Conservation (phyloP, 805 yeast genomes). For the Saturnispora hagleri region DNA sequence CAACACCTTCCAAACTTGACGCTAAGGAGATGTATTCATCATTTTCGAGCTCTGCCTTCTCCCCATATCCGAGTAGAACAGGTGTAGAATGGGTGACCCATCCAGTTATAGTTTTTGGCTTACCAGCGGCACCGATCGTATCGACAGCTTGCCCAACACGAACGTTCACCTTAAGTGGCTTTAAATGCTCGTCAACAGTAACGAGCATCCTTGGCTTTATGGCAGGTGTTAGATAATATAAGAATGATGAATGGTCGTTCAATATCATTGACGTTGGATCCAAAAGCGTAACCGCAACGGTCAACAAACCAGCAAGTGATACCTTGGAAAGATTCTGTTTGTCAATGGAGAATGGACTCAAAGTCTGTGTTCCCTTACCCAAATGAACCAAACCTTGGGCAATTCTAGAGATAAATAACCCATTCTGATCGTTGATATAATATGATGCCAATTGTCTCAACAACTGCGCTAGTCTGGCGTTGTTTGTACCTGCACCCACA, state of each 20-base stretch:
- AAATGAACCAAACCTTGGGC: conserved; percentile 92
- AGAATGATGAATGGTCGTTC: conserved; percentile 64
- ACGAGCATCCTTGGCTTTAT: conserved; percentile 88
- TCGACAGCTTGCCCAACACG: conserved; percentile 99
- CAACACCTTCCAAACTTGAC: conserved; percentile 83
- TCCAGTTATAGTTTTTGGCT: conserved; percentile 97
- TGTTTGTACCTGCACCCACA: conserved; percentile 97
- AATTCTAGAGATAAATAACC: conserved; percentile 84
- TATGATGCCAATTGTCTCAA: conserved; percentile 91
- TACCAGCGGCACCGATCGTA: conserved; percentile 98
- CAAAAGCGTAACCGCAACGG: conserved; percentile 73
- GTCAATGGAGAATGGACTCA: conserved; percentile 85
- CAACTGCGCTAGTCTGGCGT: conserved; percentile 94
- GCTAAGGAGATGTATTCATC: conserved; percentile 84
- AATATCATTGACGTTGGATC: conserved; percentile 80
- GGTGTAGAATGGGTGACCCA: conserved; percentile 99
- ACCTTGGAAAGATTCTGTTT: conserved; percentile 81
- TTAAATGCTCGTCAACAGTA: conserved; percentile 84
- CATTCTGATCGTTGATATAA: conserved; percentile 82
- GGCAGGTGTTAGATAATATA: conserved; percentile 80
- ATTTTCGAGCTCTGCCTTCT: conserved; percentile 92
- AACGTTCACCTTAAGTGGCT: conserved; percentile 90
- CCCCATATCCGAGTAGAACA: conserved; percentile 86
- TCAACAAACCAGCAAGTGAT: conserved; percentile 79
- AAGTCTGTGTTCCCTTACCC: conserved; percentile 91